phyloP scores from a whole-genome alignment of 345 rosid species.

The Ceriops decandra region DNA sequence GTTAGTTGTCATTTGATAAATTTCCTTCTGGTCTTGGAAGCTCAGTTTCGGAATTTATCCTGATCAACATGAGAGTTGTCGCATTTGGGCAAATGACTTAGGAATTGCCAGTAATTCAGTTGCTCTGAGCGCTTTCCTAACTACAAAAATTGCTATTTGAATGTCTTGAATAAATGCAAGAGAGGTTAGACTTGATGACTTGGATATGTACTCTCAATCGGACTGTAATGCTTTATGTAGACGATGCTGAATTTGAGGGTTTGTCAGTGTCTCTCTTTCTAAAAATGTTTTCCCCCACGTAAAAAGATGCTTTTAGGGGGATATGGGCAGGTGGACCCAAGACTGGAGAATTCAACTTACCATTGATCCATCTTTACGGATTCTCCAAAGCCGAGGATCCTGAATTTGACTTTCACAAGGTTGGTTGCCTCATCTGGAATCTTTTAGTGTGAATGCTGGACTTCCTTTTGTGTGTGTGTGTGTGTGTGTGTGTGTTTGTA shows the following conservation, averaged over 20 bases:
- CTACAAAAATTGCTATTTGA: too few species aligned
- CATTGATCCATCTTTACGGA: constrained; percentile 80
- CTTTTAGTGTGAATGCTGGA: too few species aligned
- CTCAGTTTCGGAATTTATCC: too few species aligned
- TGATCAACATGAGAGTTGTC: not conserved
- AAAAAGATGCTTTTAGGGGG: constrained; percentile 74
- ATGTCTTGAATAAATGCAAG: not conserved
- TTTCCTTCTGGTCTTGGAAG: too few species aligned
- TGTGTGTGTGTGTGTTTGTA: not conserved
- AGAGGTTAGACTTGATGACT: not conserved
- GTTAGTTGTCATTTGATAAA: too few species aligned
- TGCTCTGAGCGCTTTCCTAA: too few species aligned
- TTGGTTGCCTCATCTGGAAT: constrained; percentile 10
- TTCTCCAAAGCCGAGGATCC: constrained; percentile 93
- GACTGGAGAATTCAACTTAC: constrained; percentile 41
- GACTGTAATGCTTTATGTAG: not conserved
- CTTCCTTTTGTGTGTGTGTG: too few species aligned
- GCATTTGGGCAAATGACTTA: not conserved
- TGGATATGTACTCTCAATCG: not conserved
- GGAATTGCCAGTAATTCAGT: too few species aligned
- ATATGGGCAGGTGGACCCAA: constrained; percentile 44
- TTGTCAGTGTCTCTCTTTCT: constrained; percentile 1
- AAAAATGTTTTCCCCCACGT: constrained; percentile 2
- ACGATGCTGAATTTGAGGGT: not conserved
- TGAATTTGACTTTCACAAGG: constrained; percentile 93